Evolutionary conservation across 768 basidiomycete species (phyloP).

Genomic region (Crucibulum laeve): DNA sequence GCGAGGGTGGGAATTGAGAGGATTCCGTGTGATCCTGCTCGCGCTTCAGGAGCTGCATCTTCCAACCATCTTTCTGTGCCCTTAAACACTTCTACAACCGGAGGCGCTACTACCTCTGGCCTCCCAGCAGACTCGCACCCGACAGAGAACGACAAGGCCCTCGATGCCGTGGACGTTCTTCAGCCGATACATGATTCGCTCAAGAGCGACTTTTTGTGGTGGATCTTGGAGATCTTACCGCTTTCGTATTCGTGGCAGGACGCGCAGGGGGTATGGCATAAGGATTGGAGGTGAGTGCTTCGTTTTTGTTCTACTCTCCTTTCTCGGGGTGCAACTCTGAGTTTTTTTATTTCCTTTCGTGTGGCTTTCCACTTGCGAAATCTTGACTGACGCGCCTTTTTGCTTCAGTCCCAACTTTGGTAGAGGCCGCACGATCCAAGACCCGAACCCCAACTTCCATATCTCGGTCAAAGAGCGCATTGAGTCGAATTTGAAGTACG

Average conservation of each 20-base stretch:
- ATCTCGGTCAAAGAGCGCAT: constrained; percentile 58
- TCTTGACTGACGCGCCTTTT: background rate
- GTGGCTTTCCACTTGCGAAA: background rate
- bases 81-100: too few relatives aligned
- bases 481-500: constrained; percentile 45
- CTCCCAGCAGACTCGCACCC: too few relatives aligned
- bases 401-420: constrained; percentile 50
- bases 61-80: too few relatives aligned
- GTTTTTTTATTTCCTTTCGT: background rate
- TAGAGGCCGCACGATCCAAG: constrained; percentile 46
- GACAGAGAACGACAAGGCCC: constrained; percentile 8
- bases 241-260: constrained; percentile 54
- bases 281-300: constrained; percentile 45
- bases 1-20: constrained; percentile 16
- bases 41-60: too few relatives aligned
- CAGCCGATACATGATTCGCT: constrained; percentile 54
- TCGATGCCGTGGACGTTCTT: constrained; percentile 35
- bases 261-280: constrained; percentile 47
- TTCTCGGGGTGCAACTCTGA: background rate
- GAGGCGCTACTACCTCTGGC: too few relatives aligned
- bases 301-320: background rate
- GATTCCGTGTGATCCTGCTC: constrained; percentile 1
- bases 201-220: constrained; percentile 45
- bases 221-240: constrained; percentile 70
- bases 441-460: constrained; percentile 53